These are phyloP conservation scores for Talaromyces stipitatus DNA, from an alignment of 495 filamentous ascomycete species.

Conservation along the genomic window DNA sequence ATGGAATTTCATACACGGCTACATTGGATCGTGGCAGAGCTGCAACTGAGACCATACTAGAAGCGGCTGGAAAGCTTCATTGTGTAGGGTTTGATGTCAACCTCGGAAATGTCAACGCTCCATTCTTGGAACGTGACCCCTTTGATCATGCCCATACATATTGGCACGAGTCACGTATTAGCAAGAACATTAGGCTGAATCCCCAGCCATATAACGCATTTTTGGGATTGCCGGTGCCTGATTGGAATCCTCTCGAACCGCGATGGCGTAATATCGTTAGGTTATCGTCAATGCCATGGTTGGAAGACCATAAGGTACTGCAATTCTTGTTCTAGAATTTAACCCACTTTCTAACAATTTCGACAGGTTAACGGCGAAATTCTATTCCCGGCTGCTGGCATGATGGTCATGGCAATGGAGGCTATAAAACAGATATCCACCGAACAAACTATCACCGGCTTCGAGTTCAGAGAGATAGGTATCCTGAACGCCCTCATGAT, in stretches of 20 bases:
- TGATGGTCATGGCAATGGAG: neutral
- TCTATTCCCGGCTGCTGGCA: conserved; percentile 48
- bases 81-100: conserved; percentile 14
- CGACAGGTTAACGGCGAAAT: conserved; percentile 19
- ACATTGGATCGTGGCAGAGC: conserved; percentile 10
- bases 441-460: no score
- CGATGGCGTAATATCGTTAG: conserved; percentile 24
- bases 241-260: conserved; percentile 19
- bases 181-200: conserved; percentile 5
- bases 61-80: neutral
- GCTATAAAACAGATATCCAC: neutral
- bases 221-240: conserved; percentile 18
- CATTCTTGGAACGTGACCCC: no score
- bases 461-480: no score
- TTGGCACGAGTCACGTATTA: conserved; percentile 12
- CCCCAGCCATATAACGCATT: conserved; percentile 17
- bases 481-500: no score
- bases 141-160: conserved; percentile 26
- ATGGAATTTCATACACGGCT: conserved; percentile 18
- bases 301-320: conserved; percentile 25
- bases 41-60: neutral
- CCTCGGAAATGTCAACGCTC: no score
- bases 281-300: conserved; percentile 23
- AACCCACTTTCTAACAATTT: no score
- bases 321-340: no score